phyloP scores from a whole-genome alignment of 495 filamentous ascomycete species.

The Lasiosphaeriaceae sp. region DNA sequence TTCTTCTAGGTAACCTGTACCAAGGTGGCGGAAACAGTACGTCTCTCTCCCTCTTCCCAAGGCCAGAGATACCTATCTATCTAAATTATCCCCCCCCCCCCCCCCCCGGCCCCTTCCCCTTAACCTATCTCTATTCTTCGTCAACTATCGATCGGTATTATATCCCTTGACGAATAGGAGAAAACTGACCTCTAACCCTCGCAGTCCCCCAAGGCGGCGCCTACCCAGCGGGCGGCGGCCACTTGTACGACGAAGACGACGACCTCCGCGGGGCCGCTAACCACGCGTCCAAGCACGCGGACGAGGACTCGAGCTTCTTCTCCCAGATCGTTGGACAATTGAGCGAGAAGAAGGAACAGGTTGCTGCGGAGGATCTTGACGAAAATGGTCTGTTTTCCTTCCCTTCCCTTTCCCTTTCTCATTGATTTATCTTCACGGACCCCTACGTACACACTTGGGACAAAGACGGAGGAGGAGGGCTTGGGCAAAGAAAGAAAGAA shows the following conservation, averaged over 20 bases:
- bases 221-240: constrained; percentile 37
- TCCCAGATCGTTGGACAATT: constrained; percentile 44
- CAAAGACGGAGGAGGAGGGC: too few relatives aligned
- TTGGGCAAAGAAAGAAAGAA: too few relatives aligned
- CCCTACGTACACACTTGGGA: too few relatives aligned
- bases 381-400: constrained; percentile 44
- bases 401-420: background rate
- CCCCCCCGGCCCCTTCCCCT: too few relatives aligned
- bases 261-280: constrained; percentile 49
- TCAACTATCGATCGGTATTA: too few relatives aligned
- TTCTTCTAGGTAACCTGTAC: background rate
- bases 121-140: too few relatives aligned
- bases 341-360: constrained; percentile 43
- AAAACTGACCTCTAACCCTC: background rate
- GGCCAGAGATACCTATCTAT: too few relatives aligned
- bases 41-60: background rate
- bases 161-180: constrained; percentile 6
- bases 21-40: constrained; percentile 18
- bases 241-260: constrained; percentile 33
- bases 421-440: too few relatives aligned
- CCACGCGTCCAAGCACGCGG: constrained; percentile 49
- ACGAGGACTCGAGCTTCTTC: constrained; percentile 52
- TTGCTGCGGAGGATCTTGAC: constrained; percentile 53
- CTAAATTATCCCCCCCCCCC: too few relatives aligned
- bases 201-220: constrained; percentile 36